Evolutionary conservation across 257 asterid species (phyloP).

Genomic region (Solanum dulcamara): DNA sequence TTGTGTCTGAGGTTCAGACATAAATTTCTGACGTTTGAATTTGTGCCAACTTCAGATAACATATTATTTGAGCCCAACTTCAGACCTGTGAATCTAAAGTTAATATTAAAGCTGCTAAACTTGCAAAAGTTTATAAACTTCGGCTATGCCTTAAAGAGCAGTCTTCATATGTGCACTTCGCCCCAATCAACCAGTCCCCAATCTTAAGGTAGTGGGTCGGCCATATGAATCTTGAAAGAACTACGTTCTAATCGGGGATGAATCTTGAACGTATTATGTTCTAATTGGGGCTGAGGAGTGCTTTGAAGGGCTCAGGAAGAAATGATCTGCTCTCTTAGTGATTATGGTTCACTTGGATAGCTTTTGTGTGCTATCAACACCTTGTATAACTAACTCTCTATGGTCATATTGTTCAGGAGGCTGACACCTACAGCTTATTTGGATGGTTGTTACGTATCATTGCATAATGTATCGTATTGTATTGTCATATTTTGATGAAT

Average conservation of each 20-base stretch:
- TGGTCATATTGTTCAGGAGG: not conserved
- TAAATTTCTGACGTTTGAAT: too few species aligned
- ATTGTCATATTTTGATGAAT: not conserved
- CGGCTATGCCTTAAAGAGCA: not conserved
- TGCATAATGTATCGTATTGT: too few species aligned
- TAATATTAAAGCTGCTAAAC: not conserved
- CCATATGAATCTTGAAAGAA: not conserved
- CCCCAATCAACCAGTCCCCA: not conserved
- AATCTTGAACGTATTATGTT: not conserved
- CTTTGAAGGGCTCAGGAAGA: not conserved
- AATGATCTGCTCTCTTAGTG: not conserved
- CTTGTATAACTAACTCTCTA: not conserved
- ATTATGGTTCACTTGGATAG: not conserved
- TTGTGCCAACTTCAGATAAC: not conserved
- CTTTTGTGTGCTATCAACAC: not conserved
- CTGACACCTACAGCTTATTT: not conserved
- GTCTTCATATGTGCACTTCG: not conserved
- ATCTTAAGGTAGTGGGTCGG: not conserved
- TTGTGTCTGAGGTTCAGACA: not conserved
- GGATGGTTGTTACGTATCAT: not conserved
- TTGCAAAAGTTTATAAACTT: not conserved
- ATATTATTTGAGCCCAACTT: not conserved
- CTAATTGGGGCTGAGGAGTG: not conserved
- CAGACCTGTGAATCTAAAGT: too few species aligned
- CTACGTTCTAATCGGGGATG: not conserved